These are phyloP conservation scores for Echinochloa phyllopogon DNA, from an alignment of 176 grass and related monocot species.

Conservation along the genomic window DNA sequence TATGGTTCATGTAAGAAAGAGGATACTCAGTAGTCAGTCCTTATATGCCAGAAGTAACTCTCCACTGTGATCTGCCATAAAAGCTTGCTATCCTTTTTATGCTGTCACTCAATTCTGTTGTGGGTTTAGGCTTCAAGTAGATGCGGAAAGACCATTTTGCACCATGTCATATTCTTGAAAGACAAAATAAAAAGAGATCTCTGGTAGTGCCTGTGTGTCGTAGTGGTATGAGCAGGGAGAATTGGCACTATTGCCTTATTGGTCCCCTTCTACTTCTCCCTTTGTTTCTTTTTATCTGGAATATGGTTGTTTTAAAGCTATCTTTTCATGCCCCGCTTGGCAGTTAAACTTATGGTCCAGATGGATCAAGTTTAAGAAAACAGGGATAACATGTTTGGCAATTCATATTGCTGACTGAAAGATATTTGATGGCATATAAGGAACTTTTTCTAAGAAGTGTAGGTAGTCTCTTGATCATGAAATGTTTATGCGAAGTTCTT, in stretches of 20 bases:
- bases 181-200: not conserved
- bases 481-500: not conserved
- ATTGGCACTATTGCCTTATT: not conserved
- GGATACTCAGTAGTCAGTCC: not conserved
- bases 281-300: not conserved
- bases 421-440: not conserved
- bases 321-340: not conserved
- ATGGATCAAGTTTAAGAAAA: not conserved
- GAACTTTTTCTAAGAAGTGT: not conserved
- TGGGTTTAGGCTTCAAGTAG: not conserved
- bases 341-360: not conserved
- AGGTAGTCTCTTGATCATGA: not conserved
- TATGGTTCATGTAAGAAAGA: not conserved
- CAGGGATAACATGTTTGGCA: not conserved
- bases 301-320: constrained; percentile 6
- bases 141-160: not conserved
- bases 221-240: not conserved
- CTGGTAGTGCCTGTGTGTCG: not conserved
- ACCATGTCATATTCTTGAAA: not conserved
- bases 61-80: not conserved
- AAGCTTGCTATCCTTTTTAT: not conserved
- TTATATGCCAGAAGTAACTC: not conserved
- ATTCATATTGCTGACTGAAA: not conserved
- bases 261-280: not conserved
- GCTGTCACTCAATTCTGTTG: not conserved